Conservation (phyloP, 1,139 yeast species). For the Pichia terricola region DNA sequence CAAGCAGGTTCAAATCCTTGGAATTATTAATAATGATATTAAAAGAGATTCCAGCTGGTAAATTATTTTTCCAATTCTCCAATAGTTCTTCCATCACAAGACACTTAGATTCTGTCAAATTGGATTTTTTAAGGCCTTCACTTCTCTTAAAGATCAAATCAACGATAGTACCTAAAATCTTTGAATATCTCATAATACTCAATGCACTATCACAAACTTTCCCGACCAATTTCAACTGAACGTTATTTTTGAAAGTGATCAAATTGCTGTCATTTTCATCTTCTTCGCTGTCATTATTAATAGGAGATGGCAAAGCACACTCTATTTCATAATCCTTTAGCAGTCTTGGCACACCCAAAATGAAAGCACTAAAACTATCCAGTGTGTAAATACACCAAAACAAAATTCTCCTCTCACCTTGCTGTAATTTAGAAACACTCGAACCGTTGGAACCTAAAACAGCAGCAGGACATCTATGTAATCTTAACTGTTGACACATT, state of each 20-base stretch:
- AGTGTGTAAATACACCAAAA: conserved; percentile 80
- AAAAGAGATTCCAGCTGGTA: conserved; percentile 54
- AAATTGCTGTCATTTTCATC: conserved; percentile 36
- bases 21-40: conserved; percentile 53
- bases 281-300: conserved; percentile 7
- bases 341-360: conserved; percentile 74
- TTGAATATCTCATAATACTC: conserved; percentile 58
- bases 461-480: conserved; percentile 84
- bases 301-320: conserved; percentile 64
- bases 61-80: conserved; percentile 70
- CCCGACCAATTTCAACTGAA: conserved; percentile 53
- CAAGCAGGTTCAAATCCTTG: conserved; percentile 32
- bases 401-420: conserved; percentile 69
- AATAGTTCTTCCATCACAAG: conserved; percentile 56
- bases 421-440: conserved; percentile 52
- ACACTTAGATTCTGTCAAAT: conserved; percentile 27
- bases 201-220: conserved; percentile 56
- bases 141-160: conserved; percentile 53
- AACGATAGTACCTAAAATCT: conserved; percentile 63
- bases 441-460: conserved; percentile 52
- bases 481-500: conserved; percentile 78
- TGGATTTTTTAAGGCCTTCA: conserved; percentile 19
- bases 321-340: conserved; percentile 75
- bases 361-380: conserved; percentile 67
- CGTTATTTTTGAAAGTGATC: conserved; percentile 44